Base-by-base conservation (phyloP, 352 stramenopile species). In the Phytopythium montanum region DNA sequence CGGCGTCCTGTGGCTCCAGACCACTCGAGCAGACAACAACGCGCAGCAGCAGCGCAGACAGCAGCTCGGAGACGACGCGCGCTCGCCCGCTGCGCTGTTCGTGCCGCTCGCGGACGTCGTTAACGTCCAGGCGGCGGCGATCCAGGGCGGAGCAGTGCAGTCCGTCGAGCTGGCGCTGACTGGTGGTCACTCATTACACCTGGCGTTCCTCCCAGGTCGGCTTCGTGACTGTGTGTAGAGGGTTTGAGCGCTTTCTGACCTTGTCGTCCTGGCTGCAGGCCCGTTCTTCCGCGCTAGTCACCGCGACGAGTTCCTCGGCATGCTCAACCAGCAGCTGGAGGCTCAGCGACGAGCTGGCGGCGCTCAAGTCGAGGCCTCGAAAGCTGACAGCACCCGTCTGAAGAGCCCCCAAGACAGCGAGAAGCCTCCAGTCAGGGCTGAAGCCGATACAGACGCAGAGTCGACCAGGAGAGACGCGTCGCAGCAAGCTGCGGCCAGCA, bases 201-300 rank as follows among this genome's bases (percentile, higher is more conserved):
- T 90, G 13, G 65, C 68, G 3, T 90, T 88, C 60, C 83, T 90
- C 72, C 79, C 81, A 51, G 76, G 76, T 82, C 38, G 8, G 56
- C 26, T 21, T 18, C n/a, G n/a, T 39, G 23, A 14, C 42, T 5
- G 23, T 16, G 19, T 33, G 18, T 50, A 34, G 23, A 2, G 2
- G 19, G 14, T 33, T 10, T 45, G 42, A 36, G 7, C 26, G 28
- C 10, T 0, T 21, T 48, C 8, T 55, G 5, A 21, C 18, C n/a
- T 53, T 33, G 42, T 51, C 13, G n/a, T n/a, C n/a, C n/a, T n/a
- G n/a, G 41, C 62, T 53, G 29, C 50, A 76, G 66, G 56, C 9
- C 68, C 75, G n/a, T 78, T 71, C 42, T 67, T 58, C 10, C 61
- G 66, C 31, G n/a, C 61, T 3, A 68, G 31, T 1, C 66, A 88